Evolutionary conservation across 352 stramenopile species (phyloP).

Genomic region (Phytophthora crassamura): DNA sequence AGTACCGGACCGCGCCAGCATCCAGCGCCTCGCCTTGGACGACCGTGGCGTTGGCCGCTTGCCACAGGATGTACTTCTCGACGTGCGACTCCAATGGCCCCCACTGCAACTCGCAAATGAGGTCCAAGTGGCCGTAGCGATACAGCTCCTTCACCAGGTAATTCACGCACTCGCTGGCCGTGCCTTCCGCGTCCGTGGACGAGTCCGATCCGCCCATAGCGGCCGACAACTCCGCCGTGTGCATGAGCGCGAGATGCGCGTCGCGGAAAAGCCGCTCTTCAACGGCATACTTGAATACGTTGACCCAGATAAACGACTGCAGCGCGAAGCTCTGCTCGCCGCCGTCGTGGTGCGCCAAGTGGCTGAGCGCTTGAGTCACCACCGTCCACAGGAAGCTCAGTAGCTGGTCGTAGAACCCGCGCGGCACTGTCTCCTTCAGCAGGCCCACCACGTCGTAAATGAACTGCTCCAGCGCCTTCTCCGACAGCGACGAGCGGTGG

Average conservation of each 20-base stretch:
- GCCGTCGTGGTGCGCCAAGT: conserved; percentile 36
- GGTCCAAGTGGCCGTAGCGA: conserved; percentile 66
- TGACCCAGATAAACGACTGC: conserved; percentile 84
- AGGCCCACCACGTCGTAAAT: conserved; percentile 68
- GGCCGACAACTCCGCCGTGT: conserved; percentile 54
- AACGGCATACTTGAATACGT: conserved; percentile 85
- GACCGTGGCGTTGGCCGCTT: conserved; percentile 74
- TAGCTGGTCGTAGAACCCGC: conserved; percentile 60
- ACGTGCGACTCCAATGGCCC: conserved; percentile 61
- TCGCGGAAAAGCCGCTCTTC: conserved; percentile 69
- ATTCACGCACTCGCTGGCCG: conserved; percentile 68
- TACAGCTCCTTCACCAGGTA: conserved; percentile 80
- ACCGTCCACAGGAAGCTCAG: conserved; percentile 75
- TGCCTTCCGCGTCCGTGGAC: conserved; percentile 31
- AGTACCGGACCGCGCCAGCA: conserved; percentile 53
- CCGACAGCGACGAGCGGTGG: conserved; percentile 17
- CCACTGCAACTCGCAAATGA: conserved; percentile 83
- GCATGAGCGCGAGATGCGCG: conserved; percentile 78
- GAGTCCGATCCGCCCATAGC: conserved; percentile 21
- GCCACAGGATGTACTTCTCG: conserved; percentile 77
- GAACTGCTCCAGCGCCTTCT: conserved; percentile 57
- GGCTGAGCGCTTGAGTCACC: conserved; percentile 57
- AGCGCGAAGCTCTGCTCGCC: conserved; percentile 44
- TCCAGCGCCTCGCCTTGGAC: conserved; percentile 45
- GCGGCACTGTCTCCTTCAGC: conserved; percentile 72